Conservation (phyloP, 768 basidiomycete species). For the Ramaria sp. region DNA sequence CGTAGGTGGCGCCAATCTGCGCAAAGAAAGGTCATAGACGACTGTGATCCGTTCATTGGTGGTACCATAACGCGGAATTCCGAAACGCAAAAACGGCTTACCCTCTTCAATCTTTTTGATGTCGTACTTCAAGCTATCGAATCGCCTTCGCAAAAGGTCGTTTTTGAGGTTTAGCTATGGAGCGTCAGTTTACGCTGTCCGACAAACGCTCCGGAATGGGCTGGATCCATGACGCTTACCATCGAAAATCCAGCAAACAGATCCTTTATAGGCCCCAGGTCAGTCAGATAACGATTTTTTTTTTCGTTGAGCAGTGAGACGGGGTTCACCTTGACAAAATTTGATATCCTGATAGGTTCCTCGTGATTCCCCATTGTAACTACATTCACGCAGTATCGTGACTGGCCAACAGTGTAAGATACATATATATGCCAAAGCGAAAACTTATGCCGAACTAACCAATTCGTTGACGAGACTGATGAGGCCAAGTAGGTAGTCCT, state of each 20-base stretch:
- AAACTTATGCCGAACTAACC: conserved; percentile 29
- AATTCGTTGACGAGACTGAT: conserved; percentile 74
- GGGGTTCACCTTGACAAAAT: conserved; percentile 46
- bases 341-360: conserved; percentile 65
- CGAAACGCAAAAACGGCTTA: conserved; percentile 16
- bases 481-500: conserved; percentile 76
- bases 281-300: not conserved
- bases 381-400: conserved; percentile 67
- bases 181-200: not conserved
- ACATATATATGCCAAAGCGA: not conserved
- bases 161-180: conserved; percentile 73
- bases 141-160: conserved; percentile 61
- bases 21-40: conserved; percentile 75
- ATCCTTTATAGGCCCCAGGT: conserved; percentile 23
- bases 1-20: conserved; percentile 34
- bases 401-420: conserved; percentile 29
- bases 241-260: conserved; percentile 77
- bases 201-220: no score
- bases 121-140: conserved; percentile 78
- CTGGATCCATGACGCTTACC: conserved; percentile 32
- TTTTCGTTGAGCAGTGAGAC: not conserved
- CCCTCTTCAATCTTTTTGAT: conserved; percentile 88
- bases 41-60: conserved; percentile 31
- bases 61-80: not conserved
- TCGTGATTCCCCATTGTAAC: conserved; percentile 79